phyloP scores from a whole-genome alignment of 805 yeast species.

The Clavispora fructus region DNA sequence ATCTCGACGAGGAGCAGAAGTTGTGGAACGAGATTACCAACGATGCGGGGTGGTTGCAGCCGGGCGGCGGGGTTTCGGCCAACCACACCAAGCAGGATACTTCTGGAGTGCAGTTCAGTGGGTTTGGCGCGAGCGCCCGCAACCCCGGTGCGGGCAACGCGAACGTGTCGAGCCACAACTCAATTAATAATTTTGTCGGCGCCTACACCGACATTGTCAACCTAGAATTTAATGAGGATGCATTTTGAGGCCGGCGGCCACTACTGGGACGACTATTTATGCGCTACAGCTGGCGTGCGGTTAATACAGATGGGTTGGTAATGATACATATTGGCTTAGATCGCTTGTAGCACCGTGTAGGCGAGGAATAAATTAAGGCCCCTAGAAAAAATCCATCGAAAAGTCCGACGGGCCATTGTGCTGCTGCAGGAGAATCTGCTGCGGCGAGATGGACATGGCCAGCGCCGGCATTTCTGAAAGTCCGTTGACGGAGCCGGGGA shows the following conservation, averaged over 20 bases:
- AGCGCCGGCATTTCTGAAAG: background rate
- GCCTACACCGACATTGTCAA: slow-evolving; percentile 36
- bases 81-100: background rate
- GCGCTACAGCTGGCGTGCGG: too few species aligned
- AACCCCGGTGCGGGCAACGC: background rate
- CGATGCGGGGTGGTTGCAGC: slow-evolving; percentile 68
- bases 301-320: too few species aligned
- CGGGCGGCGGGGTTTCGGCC: slow-evolving; percentile 4
- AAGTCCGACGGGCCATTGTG: slow-evolving; percentile 11
- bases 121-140: too few species aligned
- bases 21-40: slow-evolving; percentile 75
- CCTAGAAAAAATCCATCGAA: slow-evolving; percentile 25
- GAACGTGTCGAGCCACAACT: background rate
- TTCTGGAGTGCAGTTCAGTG: background rate
- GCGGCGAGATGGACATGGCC: slow-evolving; percentile 27
- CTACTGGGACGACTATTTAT: too few species aligned
- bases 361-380: background rate
- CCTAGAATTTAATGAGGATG: slow-evolving; percentile 29
- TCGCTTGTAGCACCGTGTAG: background rate
- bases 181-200: slow-evolving; percentile 15
- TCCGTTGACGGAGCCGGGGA: background rate
- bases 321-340: background rate
- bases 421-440: slow-evolving; percentile 33
- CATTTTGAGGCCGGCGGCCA: background rate
- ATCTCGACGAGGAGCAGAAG: slow-evolving; percentile 41